These are phyloP conservation scores for Solanum rostratum DNA, from an alignment of 257 asterid species.

Conservation along the genomic window DNA sequence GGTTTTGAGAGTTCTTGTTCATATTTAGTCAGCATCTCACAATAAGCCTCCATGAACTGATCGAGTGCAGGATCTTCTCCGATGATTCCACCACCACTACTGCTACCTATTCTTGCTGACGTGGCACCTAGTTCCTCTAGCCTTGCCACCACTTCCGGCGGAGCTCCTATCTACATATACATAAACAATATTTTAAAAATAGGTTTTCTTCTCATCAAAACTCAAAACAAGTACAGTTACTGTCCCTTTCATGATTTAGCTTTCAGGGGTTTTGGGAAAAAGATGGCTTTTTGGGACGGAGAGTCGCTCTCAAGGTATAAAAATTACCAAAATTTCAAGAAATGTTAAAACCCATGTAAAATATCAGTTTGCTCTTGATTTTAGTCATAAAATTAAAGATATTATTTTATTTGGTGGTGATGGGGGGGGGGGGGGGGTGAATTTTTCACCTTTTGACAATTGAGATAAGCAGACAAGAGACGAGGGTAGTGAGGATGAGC, in stretches of 20 bases:
- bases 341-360: neutral
- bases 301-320: neutral
- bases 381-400: neutral
- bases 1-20: conserved; percentile 95
- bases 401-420: neutral
- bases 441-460: conserved; percentile 66
- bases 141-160: conserved; percentile 82
- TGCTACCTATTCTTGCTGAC: conserved; percentile 25
- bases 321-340: neutral
- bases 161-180: conserved; percentile 77
- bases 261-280: conserved; percentile 1
- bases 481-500: conserved; percentile 88
- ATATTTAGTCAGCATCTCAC: conserved; percentile 84
- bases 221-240: neutral
- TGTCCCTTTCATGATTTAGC: conserved; percentile 10
- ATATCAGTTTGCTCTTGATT: neutral
- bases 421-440: neutral
- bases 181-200: neutral
- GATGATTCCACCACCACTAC: conserved; percentile 20
- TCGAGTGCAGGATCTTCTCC: conserved; percentile 92
- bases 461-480: conserved; percentile 68
- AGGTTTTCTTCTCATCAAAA: neutral
- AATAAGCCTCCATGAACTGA: conserved; percentile 96
- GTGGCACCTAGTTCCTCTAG: conserved; percentile 75
- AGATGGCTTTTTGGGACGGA: neutral